Base-by-base conservation (phyloP, 345 rosid genomes). In the Combretum micranthum region DNA sequence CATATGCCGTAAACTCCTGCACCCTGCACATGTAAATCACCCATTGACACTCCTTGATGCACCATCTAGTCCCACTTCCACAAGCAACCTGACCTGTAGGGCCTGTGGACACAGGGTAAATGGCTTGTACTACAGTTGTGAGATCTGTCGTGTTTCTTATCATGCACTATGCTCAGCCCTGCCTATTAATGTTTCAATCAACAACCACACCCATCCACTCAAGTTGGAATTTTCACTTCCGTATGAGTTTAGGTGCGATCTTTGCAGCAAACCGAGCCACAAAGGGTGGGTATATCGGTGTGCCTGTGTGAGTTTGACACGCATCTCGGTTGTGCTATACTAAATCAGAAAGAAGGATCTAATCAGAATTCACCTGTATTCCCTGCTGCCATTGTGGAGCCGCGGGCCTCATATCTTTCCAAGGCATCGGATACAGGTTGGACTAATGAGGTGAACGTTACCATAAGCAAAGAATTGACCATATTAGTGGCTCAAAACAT, bases 201-300 rank as follows among this genome's bases (percentile, higher is more conserved):
- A 44, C 52, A 52, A 70, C 32, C 90, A 80, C 50, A 77, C 71
- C 21, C 90, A 78, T 62, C 20, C 72, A 0, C 81, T 84, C 37
- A 71, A 75, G 15, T 74, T 80, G 47, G 76, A 76, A 50, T 75
- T 68, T 53, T 74, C 80, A 18, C 78, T 70, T 49, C 80, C 84
- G 0, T 67, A 69, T 39, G 75, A 72, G 21, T 76, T 78, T 52
- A 54, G 51, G 53, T 84, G 84, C 55, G 82, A 77, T 59, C 23
- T 73, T 21, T 84, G 90, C 65, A 39, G 46, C 16, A 64, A 61
- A 23, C 64, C 74, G 11, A 51, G 72, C 53, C 61, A 62, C 14
- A 25, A 14, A 43, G 80, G 75, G 2, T 80, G 86, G 89, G 69
- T 80, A 1, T 81, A 81, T 55, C 61, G 81, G 25, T 84, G 90